These are phyloP conservation scores for Kodamaea suecica DNA, from an alignment of 1,139 yeast species.

Conservation along the genomic window DNA sequence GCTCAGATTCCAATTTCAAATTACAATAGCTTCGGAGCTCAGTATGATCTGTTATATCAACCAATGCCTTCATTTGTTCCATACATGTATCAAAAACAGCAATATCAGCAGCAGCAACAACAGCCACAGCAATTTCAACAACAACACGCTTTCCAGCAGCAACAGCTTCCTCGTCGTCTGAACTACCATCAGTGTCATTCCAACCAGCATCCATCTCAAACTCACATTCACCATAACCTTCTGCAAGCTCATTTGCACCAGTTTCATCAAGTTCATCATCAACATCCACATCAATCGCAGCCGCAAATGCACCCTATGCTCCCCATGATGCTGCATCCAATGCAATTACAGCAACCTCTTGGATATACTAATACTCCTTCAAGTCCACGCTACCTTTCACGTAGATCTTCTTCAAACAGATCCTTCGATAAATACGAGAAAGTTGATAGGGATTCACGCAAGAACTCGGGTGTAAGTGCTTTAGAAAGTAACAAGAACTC, in stretches of 20 bases:
- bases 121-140: background rate
- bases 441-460: slow-evolving; percentile 5
- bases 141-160: too few relatives aligned
- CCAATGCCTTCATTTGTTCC: slow-evolving; percentile 6
- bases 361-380: slow-evolving; percentile 3
- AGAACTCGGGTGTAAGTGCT: slow-evolving; percentile 6
- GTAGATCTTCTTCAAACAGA: slow-evolving; percentile 5
- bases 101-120: background rate
- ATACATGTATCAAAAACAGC: background rate
- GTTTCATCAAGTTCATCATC: background rate
- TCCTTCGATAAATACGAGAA: slow-evolving; percentile 4
- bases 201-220: too few relatives aligned
- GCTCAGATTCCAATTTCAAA: too few relatives aligned
- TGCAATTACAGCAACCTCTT: background rate
- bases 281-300: background rate
- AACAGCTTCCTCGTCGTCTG: too few relatives aligned
- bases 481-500: slow-evolving; percentile 8
- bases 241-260: background rate
- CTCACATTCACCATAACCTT: too few relatives aligned
- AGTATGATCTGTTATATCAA: slow-evolving; percentile 4
- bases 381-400: slow-evolving; percentile 3
- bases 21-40: too few relatives aligned
- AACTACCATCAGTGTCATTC: too few relatives aligned
- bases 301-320: background rate
- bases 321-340: background rate